Base-by-base conservation (phyloP, 257 asterid species). In the Forsythia suspensa region DNA sequence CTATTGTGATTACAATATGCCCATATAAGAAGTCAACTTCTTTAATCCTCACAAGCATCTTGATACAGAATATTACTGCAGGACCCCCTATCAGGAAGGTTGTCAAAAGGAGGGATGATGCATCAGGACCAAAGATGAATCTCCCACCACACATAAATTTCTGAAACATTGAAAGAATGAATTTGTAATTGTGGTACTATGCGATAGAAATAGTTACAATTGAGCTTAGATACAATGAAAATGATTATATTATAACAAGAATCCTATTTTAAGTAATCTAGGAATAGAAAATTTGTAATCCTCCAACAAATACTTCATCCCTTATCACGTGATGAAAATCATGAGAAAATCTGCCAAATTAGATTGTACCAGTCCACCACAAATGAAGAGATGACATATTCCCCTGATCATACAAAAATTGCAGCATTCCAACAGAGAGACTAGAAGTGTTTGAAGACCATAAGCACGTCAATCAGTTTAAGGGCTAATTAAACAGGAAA, bases 111-210 rank as follows among this genome's bases (percentile, higher is more conserved):
- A 91, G 82, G 65, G 97, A 90, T 37, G 88, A 80, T 21, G 85
- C 98, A 78, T 92, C 98, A 0, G 98, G 98, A 79, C 98, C 98
- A 52, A 92, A 92, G 73, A 92, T 73, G 85, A 94, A 81, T 84
- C 97, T 91, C 90, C 98, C 98, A 13, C 98, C 97, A 82, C 93
- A 94, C 39, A 85, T 72, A 82, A 94, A 92, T 82, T 82, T 94
- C 98, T 94, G 94, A 57, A 78, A 78, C 51, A 37, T 1, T 46
- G 29, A 52, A 38, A 5, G 70, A 77, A 77, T 13, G 51, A n/a
- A 59, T 59, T 59, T 59, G 7, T 59, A 20, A 21, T 59, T 8
- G 34, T 2, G 7, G 67, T 7, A 8, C n/a, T 59, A 20, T 55
- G 34, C 2, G 65, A n/a, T n/a, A 57, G 8, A 57, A 43, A 18